Base-by-base conservation (phyloP, 176 grass and related monocot species). In the Oryza coarctata region DNA sequence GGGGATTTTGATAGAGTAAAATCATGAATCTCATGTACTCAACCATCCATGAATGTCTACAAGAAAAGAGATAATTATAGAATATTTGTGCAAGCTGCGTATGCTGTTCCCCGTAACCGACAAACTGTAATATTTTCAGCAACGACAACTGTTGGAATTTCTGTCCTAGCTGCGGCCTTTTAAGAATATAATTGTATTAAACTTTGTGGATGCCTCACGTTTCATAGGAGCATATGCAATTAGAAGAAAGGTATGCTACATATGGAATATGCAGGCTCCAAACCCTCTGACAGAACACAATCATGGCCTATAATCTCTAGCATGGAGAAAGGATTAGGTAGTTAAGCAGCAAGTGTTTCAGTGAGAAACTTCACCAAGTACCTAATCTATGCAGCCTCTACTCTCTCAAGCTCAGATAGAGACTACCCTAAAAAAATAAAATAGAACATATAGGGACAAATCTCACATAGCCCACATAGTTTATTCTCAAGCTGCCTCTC, bases 251-350 rank as follows among this genome's bases (percentile, higher is more conserved):
- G 30, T 82, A 86, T 78, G 74, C 78, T 82, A 82, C 61, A 73
- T 68, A 45, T 62, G 73, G 83, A 86, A 82, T 82, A 86, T 86
- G 73, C 67, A 86, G 12, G 73, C 73, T 67, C 44, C 25, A 64
- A 85, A 43, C 77, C 82, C 71, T 85, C 76, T 63, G 77, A n/a
- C 25, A 57, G 28, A 82, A 82, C 83, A 89, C 73, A 86, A 86
- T 86, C 73, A 89, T 86, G 73, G 73, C 73, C 78, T 89, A 86
- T 82, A 78, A 89, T 64, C 17, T 82, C 66, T 72, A 86, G 28
- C 47, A 86, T 86, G 73, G 49, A 41, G 84, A 43, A 79, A 63
- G 73, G 35, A 68, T 74, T 74, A 68, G 68, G 35, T 83, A 68
- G 83, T 79, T 86, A 73, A 83, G 52, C 68, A 79, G 62, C 28